Conservation (phyloP, 2,329 filamentous ascomycete genomes). For the Nemania sp. region DNA sequence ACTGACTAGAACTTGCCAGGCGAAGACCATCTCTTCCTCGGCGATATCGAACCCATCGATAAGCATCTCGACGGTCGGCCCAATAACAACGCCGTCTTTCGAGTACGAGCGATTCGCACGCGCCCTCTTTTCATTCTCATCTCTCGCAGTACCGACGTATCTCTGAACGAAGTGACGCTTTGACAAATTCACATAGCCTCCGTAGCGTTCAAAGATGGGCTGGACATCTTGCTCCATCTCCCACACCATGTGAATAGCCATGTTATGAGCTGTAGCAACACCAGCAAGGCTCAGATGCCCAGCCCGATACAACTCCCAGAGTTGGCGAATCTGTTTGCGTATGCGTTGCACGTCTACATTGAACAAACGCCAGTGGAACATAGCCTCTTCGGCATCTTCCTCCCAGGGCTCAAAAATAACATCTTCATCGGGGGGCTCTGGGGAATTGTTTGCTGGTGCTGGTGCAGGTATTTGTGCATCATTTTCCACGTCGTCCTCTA, state of each 20-base stretch:
- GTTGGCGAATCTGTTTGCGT: conserved; percentile 17
- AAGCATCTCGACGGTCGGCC: not conserved
- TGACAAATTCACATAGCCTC: conserved; percentile 4
- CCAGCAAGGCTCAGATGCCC: conserved; percentile 5
- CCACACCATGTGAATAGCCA: conserved; percentile 15
- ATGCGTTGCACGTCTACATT: conserved; percentile 12
- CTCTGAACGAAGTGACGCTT: not conserved
- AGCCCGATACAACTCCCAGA: conserved; percentile 18
- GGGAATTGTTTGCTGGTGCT: not conserved
- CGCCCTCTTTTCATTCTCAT: not conserved
- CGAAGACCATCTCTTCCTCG: conserved; percentile 25
- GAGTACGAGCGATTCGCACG: not conserved
- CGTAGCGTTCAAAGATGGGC: conserved; percentile 2
- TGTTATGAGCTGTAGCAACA: conserved; percentile 20
- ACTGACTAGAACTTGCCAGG: conserved; percentile 6
- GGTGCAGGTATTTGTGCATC: not conserved
- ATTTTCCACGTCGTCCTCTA: conserved; percentile 12
- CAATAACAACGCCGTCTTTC: not conserved
- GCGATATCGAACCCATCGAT: conserved; percentile 26
- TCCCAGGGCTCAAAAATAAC: conserved; percentile 18
- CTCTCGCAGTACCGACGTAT: not conserved
- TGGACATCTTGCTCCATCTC: conserved; percentile 17
- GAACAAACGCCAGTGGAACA: conserved; percentile 21
- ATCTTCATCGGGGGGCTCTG: not conserved
- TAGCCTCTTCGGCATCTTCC: conserved; percentile 21